Conservation (phyloP, 2,329 filamentous ascomycete genomes). For the Pseudogymnoascus pannorum region DNA sequence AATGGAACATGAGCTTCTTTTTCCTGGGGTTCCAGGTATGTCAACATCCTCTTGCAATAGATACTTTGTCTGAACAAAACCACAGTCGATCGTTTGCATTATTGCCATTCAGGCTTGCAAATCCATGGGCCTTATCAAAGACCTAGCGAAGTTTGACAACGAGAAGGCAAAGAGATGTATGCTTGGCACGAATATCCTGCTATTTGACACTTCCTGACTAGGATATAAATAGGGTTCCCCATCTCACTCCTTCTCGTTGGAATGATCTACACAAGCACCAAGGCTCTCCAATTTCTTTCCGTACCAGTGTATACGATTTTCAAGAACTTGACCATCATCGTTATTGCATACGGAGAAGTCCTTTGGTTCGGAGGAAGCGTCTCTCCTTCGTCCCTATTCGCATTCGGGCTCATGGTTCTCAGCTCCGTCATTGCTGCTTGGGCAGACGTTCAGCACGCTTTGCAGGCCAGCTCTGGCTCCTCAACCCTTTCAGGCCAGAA, state of each 20-base stretch:
- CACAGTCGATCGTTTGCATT: conserved; percentile 81
- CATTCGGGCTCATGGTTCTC: conserved; percentile 93
- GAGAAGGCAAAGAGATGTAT: conserved; percentile 90
- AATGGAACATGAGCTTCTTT: conserved; percentile 96
- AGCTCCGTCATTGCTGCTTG: conserved; percentile 93
- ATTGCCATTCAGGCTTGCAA: conserved; percentile 78
- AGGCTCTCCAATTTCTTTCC: conserved; percentile 91
- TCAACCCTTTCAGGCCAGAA: conserved; percentile 26
- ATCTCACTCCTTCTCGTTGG: conserved; percentile 92
- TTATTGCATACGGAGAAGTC: conserved; percentile 97
- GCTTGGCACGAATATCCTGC: conserved; percentile 25
- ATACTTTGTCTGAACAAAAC: conserved; percentile 11
- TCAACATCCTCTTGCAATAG: conserved; percentile 10
- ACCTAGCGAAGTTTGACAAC: conserved; percentile 70
- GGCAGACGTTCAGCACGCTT: conserved; percentile 87
- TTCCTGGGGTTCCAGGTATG: conserved; percentile 86
- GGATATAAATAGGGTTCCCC: conserved; percentile 67
- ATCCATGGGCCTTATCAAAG: conserved; percentile 71
- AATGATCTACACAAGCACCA: conserved; percentile 98
- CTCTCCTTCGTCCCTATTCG: conserved; percentile 77
- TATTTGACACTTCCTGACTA: conserved; percentile 11
- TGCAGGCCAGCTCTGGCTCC: conserved; percentile 51
- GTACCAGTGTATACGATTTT: conserved; percentile 99
- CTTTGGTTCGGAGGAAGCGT: conserved; percentile 96
- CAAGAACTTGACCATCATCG: conserved; percentile 98